These are phyloP conservation scores for Diaporthe longicolla DNA, from an alignment of 2,329 filamentous ascomycete genomes.

Conservation along the genomic window DNA sequence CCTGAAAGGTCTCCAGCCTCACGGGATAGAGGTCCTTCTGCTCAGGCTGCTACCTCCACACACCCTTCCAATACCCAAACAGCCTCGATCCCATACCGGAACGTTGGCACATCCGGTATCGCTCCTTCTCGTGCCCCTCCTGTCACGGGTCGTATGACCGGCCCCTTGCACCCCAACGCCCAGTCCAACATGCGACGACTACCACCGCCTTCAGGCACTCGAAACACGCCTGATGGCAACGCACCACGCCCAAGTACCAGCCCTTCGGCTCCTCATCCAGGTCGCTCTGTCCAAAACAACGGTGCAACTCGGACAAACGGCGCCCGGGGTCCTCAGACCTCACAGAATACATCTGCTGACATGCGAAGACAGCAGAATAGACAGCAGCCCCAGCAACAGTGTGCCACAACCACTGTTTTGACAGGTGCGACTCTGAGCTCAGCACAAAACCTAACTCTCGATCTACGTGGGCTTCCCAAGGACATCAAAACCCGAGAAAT, in stretches of 20 bases:
- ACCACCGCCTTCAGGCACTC: neutral
- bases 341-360: neutral
- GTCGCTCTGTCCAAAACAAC: neutral
- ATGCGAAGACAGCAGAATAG: neutral
- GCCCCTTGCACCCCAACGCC: neutral
- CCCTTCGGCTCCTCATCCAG: neutral
- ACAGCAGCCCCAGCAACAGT: neutral
- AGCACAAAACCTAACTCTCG: conserved; percentile 50
- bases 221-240: neutral
- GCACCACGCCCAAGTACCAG: neutral
- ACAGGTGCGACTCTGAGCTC: neutral
- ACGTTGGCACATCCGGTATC: neutral
- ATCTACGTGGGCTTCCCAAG: conserved; percentile 52
- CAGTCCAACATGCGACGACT: neutral
- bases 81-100: neutral
- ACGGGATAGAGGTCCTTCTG: too few species aligned
- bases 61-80: neutral
- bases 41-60: neutral
- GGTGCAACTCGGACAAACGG: neutral
- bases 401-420: neutral
- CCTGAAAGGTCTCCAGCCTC: neutral
- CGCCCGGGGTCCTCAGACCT: neutral
- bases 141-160: neutral
- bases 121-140: neutral
- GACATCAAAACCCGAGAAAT: conserved; percentile 60